Base-by-base conservation (phyloP, 1,139 yeast species). In the Entelexis sorbosivorans region DNA sequence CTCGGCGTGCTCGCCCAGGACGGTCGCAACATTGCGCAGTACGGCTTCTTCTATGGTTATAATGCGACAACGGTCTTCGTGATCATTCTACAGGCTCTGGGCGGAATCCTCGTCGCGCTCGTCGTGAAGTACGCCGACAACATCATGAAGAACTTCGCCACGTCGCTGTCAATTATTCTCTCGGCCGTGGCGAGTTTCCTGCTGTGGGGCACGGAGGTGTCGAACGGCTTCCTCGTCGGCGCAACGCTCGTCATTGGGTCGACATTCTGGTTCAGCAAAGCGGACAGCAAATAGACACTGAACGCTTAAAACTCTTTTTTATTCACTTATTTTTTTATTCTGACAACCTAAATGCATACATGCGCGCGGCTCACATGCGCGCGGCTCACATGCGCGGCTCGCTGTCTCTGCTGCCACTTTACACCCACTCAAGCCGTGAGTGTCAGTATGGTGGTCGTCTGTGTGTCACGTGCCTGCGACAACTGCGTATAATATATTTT, bases 51-150 rank as follows among this genome's bases (percentile, higher is more conserved):
- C 60, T 62, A 62, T 44, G 73, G 73, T 29, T 69, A 70, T 62
- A 69, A 67, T 52, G 50, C 56, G 13, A 68, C 68, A 22, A 73
- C 70, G 5, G 64, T 68, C 67, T 55, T 63, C 10, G 72, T 72
- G 35, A 68, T 69, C 43, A 52, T 66, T 17, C 61, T 69, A 33
- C 73, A 69, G 56, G 73, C 73, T 5, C 52, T 66, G 40, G 73
- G 73, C n/a, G 73, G 73, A 5, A 66, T 69, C 46, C 60, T 69
- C 26, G 73, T 69, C 5, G 73, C 73, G 4, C 56, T 69, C 33
- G 69, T 72, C 51, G 73, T 69, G 52, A 70, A 70, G 53, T 69
- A 64, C 54, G 73, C 73, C 28, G 73, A 69, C 60, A 69, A 69
- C 57, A 69, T 69, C 52, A 70, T 70, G 48, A 69, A 69, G 59